Base-by-base conservation (phyloP, 768 basidiomycete species). In the Podaxis rugospora region DNA sequence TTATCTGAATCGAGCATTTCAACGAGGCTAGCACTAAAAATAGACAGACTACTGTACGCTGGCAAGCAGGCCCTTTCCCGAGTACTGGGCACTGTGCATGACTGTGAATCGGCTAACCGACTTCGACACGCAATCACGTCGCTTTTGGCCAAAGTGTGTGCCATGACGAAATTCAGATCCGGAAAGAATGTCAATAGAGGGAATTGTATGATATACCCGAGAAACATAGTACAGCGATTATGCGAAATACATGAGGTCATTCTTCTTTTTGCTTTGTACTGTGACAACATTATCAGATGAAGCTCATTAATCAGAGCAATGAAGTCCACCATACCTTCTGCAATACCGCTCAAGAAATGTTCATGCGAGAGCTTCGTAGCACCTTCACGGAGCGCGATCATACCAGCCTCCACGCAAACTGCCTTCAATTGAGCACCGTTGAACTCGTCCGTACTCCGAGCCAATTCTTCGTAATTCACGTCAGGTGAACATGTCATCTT, bases 261-360 rank as follows among this genome's bases (percentile, higher is more conserved):
- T 98, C 86, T 98, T 98, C 87, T 99, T 99, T 88, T 98, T 95
- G 76, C 93, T 93, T 84, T 98, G 96, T 59, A 98, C 89, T 98
- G 74, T 54, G 72, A 66, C 64, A 36, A 42, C 42, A 44, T 62
- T 56, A 49, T 36, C 65, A 75, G 52, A 74, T n/a, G 18, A 65
- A 64, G 36, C 25, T 21, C n/a, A 50, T 51, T 47, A 49, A 58
- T 23, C 37, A n/a, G 23, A 28, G 55, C 21, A 28, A 55, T 18
- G 5, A 18, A 40, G 49, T 51, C 62, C 42, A 25, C 57, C 84
- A 63, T 64, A 88, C 90, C 91, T 77, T 94, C 91, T 44, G 92
- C 83, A 62, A 95, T 92, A 54, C 92, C 93, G 69, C 89, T 92
- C 71, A 98, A 76, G 83, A 97, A 98, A 72, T 98, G 95, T 73